Conservation (phyloP, 1,139 yeast genomes). For the Yamadazyma sp. region DNA sequence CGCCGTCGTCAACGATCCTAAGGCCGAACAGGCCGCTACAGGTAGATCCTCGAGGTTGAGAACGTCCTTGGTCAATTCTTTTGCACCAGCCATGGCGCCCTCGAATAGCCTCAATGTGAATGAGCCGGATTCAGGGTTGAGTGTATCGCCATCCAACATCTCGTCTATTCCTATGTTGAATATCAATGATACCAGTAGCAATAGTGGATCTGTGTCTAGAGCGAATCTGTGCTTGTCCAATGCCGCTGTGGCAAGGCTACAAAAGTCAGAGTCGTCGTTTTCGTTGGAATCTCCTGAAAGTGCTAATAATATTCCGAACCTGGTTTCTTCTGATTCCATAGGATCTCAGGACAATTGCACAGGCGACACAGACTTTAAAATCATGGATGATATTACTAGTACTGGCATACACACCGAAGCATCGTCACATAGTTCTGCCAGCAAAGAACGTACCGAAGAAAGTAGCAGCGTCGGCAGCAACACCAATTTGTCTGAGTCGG, state of each 20-base stretch:
- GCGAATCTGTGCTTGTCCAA: neutral
- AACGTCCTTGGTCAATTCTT: constrained; percentile 17
- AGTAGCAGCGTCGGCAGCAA: neutral
- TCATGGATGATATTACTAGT: constrained; percentile 12
- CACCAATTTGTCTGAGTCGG: neutral
- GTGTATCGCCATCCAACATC: constrained; percentile 7
- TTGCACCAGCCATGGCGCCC: constrained; percentile 15
- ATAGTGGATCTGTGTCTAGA: constrained; percentile 2
- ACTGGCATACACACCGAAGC: constrained; percentile 14
- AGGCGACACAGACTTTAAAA: constrained; percentile 1
- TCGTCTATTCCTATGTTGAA: constrained; percentile 6
- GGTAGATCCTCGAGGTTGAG: constrained; percentile 13
- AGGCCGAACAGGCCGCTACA: constrained; percentile 7
- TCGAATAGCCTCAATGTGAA: neutral
- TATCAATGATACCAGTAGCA: neutral
- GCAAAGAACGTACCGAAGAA: neutral
- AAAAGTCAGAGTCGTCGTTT: constrained; percentile 1
- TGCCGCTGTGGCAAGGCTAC: neutral
- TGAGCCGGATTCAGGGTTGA: constrained; percentile 4
- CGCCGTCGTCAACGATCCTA: constrained; percentile 19
- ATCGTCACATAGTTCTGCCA: constrained; percentile 2
- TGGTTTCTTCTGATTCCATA: neutral
- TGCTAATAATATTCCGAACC: neutral
- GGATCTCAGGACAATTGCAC: neutral
- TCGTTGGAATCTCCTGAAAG: constrained; percentile 4